Base-by-base conservation (phyloP, 371 early-diverging fungal species). In the Dinochytrium kinnereticum region DNA sequence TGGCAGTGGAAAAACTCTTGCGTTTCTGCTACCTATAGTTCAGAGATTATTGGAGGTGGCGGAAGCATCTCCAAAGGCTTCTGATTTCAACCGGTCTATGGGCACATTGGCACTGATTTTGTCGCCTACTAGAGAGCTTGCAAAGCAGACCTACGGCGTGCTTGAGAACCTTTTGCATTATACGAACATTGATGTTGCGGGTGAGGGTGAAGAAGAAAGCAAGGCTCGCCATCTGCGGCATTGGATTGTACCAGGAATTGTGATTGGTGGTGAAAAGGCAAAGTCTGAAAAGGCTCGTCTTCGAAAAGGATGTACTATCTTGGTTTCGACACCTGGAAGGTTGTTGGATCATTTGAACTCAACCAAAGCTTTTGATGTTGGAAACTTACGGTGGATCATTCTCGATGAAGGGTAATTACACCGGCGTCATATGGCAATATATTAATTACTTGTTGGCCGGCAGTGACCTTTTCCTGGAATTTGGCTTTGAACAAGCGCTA, bases 1-100 rank as follows among this genome's bases (percentile, higher is more conserved):
- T 5, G 99, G 99, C 40, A 96, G 97, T 10, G 99, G 99, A 39
- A 99, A 99, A 81, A 99, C 99, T 0, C 85, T 98, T 34, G 90
- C 99, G 0, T 99, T 96, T 80, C 84, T 99, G 26, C 80, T 99
- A 37, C 99, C 99, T 0, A 87, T 93, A 0, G 26, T 88, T 1
- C 81, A 85, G 59, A 24, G 74, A 28, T 31, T 83, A 38, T 30
- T 87, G 57, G 31, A 64, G 21, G 76, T 78, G 10, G 83, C 82
- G 64, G 78, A 19, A 59, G 76, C 31, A 10, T 36, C 36, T 21
- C 31, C 31, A 38, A 51, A 19, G 2, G 28, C 19, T 5, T 55
- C 30, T 15, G 49, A 33, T 19, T 68, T 85, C 49, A 53, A 70
- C 19, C 72, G 85, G 36, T 38, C 33, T 7, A 24, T 78, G 0